Evolutionary conservation across 306 rosid species (phyloP).

Genomic region (Datisca glomerata): DNA sequence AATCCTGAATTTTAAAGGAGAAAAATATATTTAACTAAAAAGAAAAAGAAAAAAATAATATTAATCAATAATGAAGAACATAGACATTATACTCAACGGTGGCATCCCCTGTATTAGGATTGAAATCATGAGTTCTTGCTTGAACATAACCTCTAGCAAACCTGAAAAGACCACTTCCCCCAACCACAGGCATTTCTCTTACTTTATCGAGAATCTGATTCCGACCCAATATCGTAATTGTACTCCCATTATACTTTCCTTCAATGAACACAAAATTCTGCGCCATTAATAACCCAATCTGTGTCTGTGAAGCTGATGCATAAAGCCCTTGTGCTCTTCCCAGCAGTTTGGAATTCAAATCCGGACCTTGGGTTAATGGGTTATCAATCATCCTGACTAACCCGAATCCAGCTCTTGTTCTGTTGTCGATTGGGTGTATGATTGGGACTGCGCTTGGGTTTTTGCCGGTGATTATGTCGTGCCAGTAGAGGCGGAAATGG

Average conservation of each 20-base stretch:
- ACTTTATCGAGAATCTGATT: constrained; percentile 27
- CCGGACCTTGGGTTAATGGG: constrained; percentile 21
- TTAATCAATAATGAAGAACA: constrained; percentile 26
- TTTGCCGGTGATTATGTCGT: constrained; percentile 18
- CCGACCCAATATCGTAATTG: constrained; percentile 49
- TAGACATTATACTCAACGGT: constrained; percentile 42
- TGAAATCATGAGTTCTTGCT: constrained; percentile 24
- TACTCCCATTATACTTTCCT: constrained; percentile 72
- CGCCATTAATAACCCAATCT: constrained; percentile 37
- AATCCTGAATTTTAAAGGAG: too few relatives aligned
- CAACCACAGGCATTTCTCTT: constrained; percentile 78
- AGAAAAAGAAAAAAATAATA: not conserved
- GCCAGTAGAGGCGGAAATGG: constrained; percentile 42
- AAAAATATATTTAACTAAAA: not conserved
- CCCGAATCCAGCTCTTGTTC: constrained; percentile 16
- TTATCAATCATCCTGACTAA: constrained; percentile 15
- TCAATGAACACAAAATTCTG: constrained; percentile 47
- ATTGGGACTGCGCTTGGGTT: constrained; percentile 18
- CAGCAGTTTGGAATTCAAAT: constrained; percentile 17
- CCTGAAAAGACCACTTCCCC: constrained; percentile 68
- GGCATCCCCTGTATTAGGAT: constrained; percentile 26
- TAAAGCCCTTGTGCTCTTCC: constrained; percentile 50
- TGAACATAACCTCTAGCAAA: constrained; percentile 60
- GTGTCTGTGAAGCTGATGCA: constrained; percentile 32
- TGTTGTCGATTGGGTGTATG: constrained; percentile 14